A percentile compares a stretch with the other conserved stretches of the same genome.
Conservation (phyloP, 2,329 filamentous ascomycete species). For the Diaporthe vexans region DNA sequence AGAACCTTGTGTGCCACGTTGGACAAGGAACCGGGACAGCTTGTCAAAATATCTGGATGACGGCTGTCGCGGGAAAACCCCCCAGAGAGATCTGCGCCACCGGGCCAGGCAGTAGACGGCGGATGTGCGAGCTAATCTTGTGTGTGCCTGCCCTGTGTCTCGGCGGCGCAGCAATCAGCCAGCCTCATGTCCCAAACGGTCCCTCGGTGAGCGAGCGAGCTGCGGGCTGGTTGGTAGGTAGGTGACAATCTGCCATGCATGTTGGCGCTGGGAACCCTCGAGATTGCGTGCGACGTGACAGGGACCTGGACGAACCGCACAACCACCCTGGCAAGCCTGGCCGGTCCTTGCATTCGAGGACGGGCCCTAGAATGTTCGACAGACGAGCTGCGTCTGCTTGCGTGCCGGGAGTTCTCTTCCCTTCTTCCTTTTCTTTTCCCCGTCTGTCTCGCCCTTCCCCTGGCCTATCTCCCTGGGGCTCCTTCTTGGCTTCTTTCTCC, state of each 20-base stretch:
- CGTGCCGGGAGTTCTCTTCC: neutral
- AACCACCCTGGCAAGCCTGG: too few relatives aligned
- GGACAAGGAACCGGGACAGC: neutral
- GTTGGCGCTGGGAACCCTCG: neutral
- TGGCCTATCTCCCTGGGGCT: too few relatives aligned
- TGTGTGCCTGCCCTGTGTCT: neutral
- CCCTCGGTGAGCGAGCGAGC: neutral
- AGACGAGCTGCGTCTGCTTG: neutral
- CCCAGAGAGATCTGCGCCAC: neutral
- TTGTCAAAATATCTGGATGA: neutral
- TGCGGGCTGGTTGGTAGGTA: too few relatives aligned
- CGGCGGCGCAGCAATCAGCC: neutral
- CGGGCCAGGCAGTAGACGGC: too few relatives aligned
- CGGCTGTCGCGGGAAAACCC: neutral
- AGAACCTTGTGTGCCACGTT: constrained; percentile 6
- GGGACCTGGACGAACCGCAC: neutral
- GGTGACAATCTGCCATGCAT: neutral
- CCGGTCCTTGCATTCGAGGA: neutral
- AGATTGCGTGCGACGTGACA: neutral
- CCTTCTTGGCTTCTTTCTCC: too few relatives aligned
- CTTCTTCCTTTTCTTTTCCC: neutral
- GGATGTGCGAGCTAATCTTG: neutral
- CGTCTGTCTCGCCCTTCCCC: neutral
- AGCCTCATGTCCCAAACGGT: neutral
- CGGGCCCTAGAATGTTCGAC: constrained; percentile 1